These are phyloP conservation scores for Populus simonii DNA, from an alignment of 345 rosid genomes.

Conservation along the genomic window DNA sequence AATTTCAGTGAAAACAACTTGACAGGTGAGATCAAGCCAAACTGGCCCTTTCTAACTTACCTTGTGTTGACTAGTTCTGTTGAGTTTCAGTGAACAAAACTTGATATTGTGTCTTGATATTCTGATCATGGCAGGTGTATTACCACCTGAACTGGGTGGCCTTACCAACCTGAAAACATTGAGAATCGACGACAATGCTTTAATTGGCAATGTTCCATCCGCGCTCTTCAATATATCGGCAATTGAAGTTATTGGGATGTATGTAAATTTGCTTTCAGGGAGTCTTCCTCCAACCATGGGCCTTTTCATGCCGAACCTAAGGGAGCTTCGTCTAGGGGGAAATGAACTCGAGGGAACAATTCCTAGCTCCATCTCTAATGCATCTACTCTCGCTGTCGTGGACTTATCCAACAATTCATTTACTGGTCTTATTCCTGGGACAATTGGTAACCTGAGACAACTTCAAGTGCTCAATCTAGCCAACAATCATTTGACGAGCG, in stretches of 20 bases:
- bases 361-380: slow-evolving; percentile 17
- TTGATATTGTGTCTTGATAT: too few species aligned
- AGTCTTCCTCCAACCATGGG: slow-evolving; percentile 7
- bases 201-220: background rate
- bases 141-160: background rate
- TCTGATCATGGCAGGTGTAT: background rate
- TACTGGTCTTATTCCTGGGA: slow-evolving; percentile 13
- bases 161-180: background rate
- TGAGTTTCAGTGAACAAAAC: too few species aligned
- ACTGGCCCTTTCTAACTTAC: too few species aligned
- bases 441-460: slow-evolving; percentile 4
- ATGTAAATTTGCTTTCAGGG: background rate
- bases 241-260: background rate
- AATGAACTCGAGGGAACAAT: slow-evolving; percentile 16
- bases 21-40: too few species aligned
- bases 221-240: slow-evolving; percentile 9
- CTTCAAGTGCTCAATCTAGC: background rate
- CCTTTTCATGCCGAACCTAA: slow-evolving; percentile 17
- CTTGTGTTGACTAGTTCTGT: too few species aligned
- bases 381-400: slow-evolving; percentile 14
- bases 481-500: background rate
- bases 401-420: slow-evolving; percentile 13
- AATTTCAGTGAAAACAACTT: too few species aligned
- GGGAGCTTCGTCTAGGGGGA: background rate
- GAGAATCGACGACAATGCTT: background rate